Percentiles rank a stretch among this genome's conserved stretches.
phyloP scores from a whole-genome alignment of 164 flowering plant species.

The Vitis labrusca region DNA sequence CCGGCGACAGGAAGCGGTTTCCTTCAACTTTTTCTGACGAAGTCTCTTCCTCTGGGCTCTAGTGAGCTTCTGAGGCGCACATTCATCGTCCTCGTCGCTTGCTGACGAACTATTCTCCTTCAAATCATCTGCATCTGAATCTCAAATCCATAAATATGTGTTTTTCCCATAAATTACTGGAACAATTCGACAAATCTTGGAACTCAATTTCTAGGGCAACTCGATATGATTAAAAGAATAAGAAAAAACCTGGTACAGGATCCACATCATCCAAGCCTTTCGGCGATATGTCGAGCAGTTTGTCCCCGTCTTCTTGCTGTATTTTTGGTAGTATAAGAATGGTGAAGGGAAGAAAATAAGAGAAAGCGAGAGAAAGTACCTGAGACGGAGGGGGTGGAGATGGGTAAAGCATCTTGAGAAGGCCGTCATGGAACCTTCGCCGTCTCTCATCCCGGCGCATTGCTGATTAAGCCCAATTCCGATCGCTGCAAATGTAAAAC shows the following conservation, averaged over 20 bases:
- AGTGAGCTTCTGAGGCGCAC: constrained; percentile 34
- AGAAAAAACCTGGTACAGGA: constrained; percentile 13
- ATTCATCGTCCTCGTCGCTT: constrained; percentile 12
- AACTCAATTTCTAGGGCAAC: neutral
- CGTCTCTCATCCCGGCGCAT: constrained; percentile 39
- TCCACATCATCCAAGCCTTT: constrained; percentile 1
- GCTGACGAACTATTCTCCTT: constrained; percentile 17
- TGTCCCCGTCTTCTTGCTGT: constrained; percentile 11
- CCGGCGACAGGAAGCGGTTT: constrained; percentile 36
- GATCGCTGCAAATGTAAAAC: constrained; percentile 6
- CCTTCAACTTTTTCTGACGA: constrained; percentile 48
- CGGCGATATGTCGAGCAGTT: neutral
- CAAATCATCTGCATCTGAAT: constrained; percentile 19
- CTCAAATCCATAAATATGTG: neutral
- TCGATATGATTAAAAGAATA: neutral
- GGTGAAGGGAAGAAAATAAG: neutral
- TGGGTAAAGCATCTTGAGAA: constrained; percentile 40
- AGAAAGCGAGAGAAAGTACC: constrained; percentile 10
- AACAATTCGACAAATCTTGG: too few relatives aligned
- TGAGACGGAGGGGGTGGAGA: constrained; percentile 22
- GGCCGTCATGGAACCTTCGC: constrained; percentile 37
- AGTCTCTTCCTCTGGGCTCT: constrained; percentile 67
- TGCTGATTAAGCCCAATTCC: neutral
- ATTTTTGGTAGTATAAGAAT: neutral
- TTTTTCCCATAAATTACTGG: neutral